Base-by-base conservation (phyloP, 2,329 filamentous ascomycete genomes). In the Arthrobotrys pseudoclavata region DNA sequence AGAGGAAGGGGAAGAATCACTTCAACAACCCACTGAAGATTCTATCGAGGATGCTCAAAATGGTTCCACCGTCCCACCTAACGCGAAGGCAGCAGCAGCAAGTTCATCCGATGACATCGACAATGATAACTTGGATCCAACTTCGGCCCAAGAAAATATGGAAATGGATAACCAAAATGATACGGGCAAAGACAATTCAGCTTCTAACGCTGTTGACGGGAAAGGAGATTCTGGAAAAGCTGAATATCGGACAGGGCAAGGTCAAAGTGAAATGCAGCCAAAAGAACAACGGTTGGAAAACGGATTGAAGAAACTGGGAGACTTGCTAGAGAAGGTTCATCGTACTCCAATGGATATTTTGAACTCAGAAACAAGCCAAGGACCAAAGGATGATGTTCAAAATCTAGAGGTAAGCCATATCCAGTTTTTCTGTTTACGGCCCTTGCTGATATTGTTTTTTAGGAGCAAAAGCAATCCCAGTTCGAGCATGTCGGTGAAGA, bases 401-500 rank as follows among this genome's bases (percentile, higher is more conserved):
- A 79, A 79, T 42, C 75, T 78, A 53, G 80, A 81, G 80, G 80
- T 82, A 79, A 66, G 80, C 63, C 26, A 42, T 3, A n/a, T 15
- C 84, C 74, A 83, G 82, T 83, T 10, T 3, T 57, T 5, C 22
- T 5, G 4, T n/a, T 37, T n/a, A 5, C n/a, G 31, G 18, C 6
- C 0, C 24, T 70, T 69, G 76, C 67, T 53, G 31, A 68, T n/a
- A 2, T 61, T 48, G 5, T 4, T 1, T 22, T 60, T 22, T 60
- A 87, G 79, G 89, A 92, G 76, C 86, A 90, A n/a, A 90, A 96
- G 79, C 91, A 91, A 82, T 89, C 89, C n/a, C 94, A 97, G 82
- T 97, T 97, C 82, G 94, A 98, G 85, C 96, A 99, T 84, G 86
- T 98, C 2, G 91, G 91, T 77, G 90, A 97, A 80, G 93, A 97